Conservation (phyloP, 2,329 filamentous ascomycete species). For the Teratosphaeria nubilosa region DNA sequence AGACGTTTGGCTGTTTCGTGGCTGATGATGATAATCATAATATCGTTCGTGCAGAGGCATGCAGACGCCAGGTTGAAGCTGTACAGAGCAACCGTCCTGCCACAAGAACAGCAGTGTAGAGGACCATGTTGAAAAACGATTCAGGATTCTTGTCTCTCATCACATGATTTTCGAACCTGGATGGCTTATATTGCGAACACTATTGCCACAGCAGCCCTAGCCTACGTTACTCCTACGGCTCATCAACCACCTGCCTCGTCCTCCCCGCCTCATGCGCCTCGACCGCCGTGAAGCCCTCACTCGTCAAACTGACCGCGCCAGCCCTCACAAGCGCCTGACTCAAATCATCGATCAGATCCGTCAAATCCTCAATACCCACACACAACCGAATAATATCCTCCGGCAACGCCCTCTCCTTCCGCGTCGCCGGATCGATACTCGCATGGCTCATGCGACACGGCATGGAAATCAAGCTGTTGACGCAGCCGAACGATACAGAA, state of each 20-base stretch:
- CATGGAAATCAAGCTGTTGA: slow-evolving; percentile 98
- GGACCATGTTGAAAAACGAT: too few species aligned
- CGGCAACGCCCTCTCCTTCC: slow-evolving; percentile 79
- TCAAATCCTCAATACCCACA: slow-evolving; percentile 87
- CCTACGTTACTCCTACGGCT: slow-evolving; percentile 14
- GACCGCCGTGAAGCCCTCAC: slow-evolving; percentile 61
- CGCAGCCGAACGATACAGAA: slow-evolving; percentile 93
- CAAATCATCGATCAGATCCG: slow-evolving; percentile 88
- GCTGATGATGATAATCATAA: too few species aligned
- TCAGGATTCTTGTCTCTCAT: too few species aligned
- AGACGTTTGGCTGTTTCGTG: too few species aligned
- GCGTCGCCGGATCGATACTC: slow-evolving; percentile 90
- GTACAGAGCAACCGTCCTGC: too few species aligned
- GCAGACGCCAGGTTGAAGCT: too few species aligned
- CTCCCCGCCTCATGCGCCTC: slow-evolving; percentile 14
- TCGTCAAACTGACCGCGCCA: slow-evolving; percentile 78
- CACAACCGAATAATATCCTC: slow-evolving; percentile 94
- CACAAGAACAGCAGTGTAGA: too few species aligned
- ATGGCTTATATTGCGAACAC: too few species aligned
- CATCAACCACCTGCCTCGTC: slow-evolving; percentile 27
- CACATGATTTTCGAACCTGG: too few species aligned
- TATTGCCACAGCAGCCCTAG: too few species aligned
- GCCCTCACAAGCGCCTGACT: slow-evolving; percentile 87
- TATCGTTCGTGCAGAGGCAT: too few species aligned
- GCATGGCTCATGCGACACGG: slow-evolving; percentile 99